These are phyloP conservation scores for Tagetes erecta DNA, from an alignment of 129 eudicot species.

Conservation along the genomic window DNA sequence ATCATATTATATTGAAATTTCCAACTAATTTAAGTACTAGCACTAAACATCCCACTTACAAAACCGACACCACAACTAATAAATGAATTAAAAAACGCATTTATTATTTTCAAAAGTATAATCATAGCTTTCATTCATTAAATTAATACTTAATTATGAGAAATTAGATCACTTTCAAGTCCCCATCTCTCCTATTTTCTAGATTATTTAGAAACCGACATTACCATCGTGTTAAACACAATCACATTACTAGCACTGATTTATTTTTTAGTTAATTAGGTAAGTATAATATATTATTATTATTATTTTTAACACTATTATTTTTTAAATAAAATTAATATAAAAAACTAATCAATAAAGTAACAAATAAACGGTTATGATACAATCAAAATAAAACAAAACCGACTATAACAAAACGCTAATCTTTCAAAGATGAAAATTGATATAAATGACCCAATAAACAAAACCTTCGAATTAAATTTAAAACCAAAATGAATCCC, in stretches of 20 bases:
- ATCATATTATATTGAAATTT: background rate
- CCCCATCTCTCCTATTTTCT: background rate
- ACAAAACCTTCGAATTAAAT: too few species aligned
- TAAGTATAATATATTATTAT: too few species aligned
- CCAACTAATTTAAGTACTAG: constrained; percentile 3
- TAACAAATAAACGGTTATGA: too few species aligned
- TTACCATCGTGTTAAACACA: background rate
- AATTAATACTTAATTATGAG: background rate
- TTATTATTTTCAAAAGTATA: background rate
- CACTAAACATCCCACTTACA: background rate
- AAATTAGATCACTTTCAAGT: background rate
- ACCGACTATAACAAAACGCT: too few species aligned
- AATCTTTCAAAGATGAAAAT: too few species aligned
- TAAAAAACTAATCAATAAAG: too few species aligned
- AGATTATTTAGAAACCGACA: background rate
- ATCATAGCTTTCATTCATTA: background rate
- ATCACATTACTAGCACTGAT: constrained; percentile 2
- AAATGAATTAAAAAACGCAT: background rate
- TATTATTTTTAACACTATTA: too few species aligned
- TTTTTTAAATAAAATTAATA: too few species aligned
- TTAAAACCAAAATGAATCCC: background rate
- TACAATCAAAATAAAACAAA: too few species aligned
- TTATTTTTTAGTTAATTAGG: background rate
- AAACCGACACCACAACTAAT: constrained; percentile 4
- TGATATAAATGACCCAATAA: too few species aligned